A percentile compares a stretch with the other conserved stretches of the same genome.
phyloP scores from a whole-genome alignment of 169 alveolate genomes.

The Eimeria sp. region DNA sequence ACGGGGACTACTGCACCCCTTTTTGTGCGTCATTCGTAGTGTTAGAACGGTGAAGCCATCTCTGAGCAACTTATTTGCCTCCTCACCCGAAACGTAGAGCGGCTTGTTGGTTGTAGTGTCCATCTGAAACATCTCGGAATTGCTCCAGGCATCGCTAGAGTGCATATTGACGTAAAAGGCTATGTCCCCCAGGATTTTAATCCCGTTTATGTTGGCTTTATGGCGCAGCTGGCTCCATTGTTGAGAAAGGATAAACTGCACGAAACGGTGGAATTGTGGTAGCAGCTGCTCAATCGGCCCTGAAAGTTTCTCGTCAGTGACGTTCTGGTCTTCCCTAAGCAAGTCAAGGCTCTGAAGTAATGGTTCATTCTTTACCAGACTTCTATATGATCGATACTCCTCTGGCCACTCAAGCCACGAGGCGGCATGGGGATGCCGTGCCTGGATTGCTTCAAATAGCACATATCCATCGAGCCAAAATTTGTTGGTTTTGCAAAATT shows the following conservation, averaged over 20 bases:
- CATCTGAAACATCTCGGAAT: constrained; percentile 81
- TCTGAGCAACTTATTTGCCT: background rate
- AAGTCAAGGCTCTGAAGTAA: constrained; percentile 31
- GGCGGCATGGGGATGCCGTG: constrained; percentile 75
- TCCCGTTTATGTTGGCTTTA: constrained; percentile 66
- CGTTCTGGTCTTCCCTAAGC: background rate
- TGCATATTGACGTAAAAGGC: constrained; percentile 77
- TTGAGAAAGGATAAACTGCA: constrained; percentile 64
- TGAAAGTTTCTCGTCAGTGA: background rate
- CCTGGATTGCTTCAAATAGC: constrained; percentile 80
- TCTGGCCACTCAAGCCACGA: constrained; percentile 82
- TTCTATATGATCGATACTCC: constrained; percentile 52
- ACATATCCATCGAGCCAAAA: constrained; percentile 82
- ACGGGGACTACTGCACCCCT: background rate
- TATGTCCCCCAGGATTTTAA: constrained; percentile 75
- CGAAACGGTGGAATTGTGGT: constrained; percentile 74
- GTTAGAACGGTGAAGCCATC: background rate
- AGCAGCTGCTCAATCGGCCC: constrained; percentile 39
- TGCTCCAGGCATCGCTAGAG: constrained; percentile 80
- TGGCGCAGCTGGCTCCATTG: constrained; percentile 78
- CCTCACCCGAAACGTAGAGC: constrained; percentile 80
- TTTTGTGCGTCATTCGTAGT: background rate
- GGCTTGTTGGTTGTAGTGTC: constrained; percentile 74
- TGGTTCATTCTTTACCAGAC: constrained; percentile 39
- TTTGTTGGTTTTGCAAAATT: constrained; percentile 56